These are phyloP conservation scores for Haplosporangium sp. DNA, from an alignment of 371 early-diverging fungal species.

Conservation along the genomic window DNA sequence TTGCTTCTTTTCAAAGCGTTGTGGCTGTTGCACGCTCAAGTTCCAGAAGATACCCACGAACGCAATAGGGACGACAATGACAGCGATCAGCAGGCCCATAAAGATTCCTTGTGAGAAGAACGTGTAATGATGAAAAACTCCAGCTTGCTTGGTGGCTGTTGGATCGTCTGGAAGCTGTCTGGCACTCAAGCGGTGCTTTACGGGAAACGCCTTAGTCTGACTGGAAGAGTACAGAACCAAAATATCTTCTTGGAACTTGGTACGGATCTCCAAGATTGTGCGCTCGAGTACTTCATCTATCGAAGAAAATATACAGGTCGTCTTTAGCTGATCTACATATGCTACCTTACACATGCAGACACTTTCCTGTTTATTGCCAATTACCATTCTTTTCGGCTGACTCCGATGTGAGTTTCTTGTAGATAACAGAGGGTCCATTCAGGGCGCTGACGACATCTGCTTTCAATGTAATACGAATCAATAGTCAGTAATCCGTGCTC, in stretches of 20 bases:
- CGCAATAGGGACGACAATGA: slow-evolving; percentile 42
- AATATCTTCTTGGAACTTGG: slow-evolving; percentile 25
- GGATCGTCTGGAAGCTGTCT: slow-evolving; percentile 40
- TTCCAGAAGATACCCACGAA: slow-evolving; percentile 50
- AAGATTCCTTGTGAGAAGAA: slow-evolving; percentile 53
- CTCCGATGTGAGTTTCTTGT: slow-evolving; percentile 29
- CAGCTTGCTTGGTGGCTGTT: slow-evolving; percentile 24
- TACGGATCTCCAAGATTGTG: slow-evolving; percentile 19
- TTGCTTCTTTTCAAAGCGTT: slow-evolving; percentile 50
- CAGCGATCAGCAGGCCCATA: slow-evolving; percentile 41
- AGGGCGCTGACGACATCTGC: slow-evolving; percentile 4
- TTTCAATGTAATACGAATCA: neutral
- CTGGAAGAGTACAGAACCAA: slow-evolving; percentile 49
- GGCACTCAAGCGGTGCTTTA: slow-evolving; percentile 19
- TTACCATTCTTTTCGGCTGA: slow-evolving; percentile 34
- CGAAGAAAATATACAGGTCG: neutral
- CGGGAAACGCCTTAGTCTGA: slow-evolving; percentile 32
- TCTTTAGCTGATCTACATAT: too few relatives aligned
- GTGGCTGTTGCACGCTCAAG: slow-evolving; percentile 48
- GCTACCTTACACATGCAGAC: neutral
- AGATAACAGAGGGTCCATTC: slow-evolving; percentile 30
- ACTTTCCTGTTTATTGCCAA: neutral
- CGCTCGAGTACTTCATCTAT: slow-evolving; percentile 25
- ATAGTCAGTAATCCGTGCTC: too few relatives aligned
- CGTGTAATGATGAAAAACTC: slow-evolving; percentile 49